phyloP scores from a whole-genome alignment of 768 basidiomycete genomes.

The Russula lepida region DNA sequence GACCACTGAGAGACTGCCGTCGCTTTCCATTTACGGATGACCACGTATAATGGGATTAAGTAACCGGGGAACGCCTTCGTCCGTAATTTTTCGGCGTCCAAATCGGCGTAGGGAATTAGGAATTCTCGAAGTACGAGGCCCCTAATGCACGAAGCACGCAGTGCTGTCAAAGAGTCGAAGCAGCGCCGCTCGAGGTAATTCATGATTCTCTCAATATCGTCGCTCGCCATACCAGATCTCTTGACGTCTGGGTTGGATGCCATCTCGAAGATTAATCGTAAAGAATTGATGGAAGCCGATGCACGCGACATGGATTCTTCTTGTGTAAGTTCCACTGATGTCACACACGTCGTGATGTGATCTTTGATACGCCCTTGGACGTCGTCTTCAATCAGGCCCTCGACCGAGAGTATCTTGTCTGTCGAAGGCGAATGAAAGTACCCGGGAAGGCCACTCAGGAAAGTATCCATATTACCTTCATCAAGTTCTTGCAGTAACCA shows the following conservation, averaged over 20 bases:
- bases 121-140: neutral
- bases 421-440: neutral
- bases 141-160: slow-evolving; percentile 4
- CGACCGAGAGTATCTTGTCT: neutral
- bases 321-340: neutral
- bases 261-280: neutral
- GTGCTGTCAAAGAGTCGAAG: neutral
- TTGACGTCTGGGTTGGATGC: neutral
- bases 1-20: neutral
- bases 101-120: neutral
- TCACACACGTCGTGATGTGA: neutral
- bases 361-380: neutral
- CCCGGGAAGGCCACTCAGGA: slow-evolving; percentile 1
- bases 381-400: neutral
- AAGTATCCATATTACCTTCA: neutral
- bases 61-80: neutral
- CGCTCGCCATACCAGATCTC: neutral
- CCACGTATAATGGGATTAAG: neutral
- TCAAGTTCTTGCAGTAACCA: neutral
- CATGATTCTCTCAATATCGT: neutral
- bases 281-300: neutral
- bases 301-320: neutral
- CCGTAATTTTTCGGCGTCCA: neutral
- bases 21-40: neutral
- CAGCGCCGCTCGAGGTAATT: neutral